Conservation (phyloP, 2,329 filamentous ascomycete species). For the Neonectria magnoliae region DNA sequence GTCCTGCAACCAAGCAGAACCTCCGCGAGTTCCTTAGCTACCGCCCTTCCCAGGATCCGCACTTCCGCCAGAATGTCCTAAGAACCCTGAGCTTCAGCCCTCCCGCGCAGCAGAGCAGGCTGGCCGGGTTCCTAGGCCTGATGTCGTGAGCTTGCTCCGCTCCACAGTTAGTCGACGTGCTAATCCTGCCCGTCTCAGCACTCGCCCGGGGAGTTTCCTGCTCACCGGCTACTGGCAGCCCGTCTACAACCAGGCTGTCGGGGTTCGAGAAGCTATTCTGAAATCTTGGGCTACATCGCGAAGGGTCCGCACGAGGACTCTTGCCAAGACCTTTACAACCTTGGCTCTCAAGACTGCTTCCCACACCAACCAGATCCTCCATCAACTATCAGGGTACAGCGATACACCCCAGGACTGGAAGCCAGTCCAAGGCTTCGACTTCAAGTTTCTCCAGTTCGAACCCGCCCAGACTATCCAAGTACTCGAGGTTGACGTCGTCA, state of each 20-base stretch:
- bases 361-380: slow-evolving; percentile 65
- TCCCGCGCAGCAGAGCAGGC: slow-evolving; percentile 43
- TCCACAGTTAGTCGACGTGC: background rate
- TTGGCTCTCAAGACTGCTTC: slow-evolving; percentile 66
- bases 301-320: slow-evolving; percentile 61
- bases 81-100: slow-evolving; percentile 53
- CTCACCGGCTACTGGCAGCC: slow-evolving; percentile 75
- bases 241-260: slow-evolving; percentile 68
- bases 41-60: slow-evolving; percentile 60
- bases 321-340: slow-evolving; percentile 65
- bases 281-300: slow-evolving; percentile 69
- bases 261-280: slow-evolving; percentile 70
- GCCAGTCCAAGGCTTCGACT: slow-evolving; percentile 63
- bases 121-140: slow-evolving; percentile 53
- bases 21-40: slow-evolving; percentile 64
- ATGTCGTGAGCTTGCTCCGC: slow-evolving; percentile 56
- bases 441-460: slow-evolving; percentile 69
- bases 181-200: slow-evolving; percentile 54
- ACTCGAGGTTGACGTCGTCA: slow-evolving; percentile 82
- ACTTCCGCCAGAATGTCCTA: slow-evolving; percentile 62
- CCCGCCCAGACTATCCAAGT: slow-evolving; percentile 58
- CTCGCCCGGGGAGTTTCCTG: slow-evolving; percentile 69
- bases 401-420: slow-evolving; percentile 63
- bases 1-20: slow-evolving; percentile 53
- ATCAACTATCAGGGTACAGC: slow-evolving; percentile 66